Conservation (phyloP, 2,329 filamentous ascomycete species). For the Aspergillus sp. region DNA sequence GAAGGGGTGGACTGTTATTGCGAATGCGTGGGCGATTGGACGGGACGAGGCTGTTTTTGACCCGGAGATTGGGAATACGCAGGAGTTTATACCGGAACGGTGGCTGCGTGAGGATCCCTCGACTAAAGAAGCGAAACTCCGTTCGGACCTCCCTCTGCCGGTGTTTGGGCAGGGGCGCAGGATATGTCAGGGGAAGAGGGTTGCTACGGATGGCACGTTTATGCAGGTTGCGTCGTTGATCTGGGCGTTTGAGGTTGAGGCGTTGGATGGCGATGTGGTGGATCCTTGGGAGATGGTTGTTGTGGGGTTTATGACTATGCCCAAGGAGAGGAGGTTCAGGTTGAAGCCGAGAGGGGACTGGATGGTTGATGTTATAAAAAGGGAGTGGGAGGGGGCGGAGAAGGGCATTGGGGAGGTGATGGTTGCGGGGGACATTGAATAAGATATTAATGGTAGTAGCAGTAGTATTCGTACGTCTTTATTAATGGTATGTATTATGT, state of each 20-base stretch:
- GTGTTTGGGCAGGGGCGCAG: slow-evolving; percentile 24
- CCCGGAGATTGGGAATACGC: slow-evolving; percentile 11
- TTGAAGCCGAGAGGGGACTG: slow-evolving; percentile 21
- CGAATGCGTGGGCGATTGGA: slow-evolving; percentile 48
- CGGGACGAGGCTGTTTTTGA: slow-evolving; percentile 41
- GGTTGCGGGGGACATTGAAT: background rate
- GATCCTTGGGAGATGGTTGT: slow-evolving; percentile 25
- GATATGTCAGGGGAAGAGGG: slow-evolving; percentile 23
- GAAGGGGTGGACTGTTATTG: slow-evolving; percentile 47
- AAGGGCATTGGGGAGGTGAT: slow-evolving; percentile 19
- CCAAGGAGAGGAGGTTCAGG: slow-evolving; percentile 16
- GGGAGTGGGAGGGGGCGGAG: slow-evolving; percentile 19
- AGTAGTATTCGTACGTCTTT: too few species aligned
- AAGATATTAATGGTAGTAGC: background rate
- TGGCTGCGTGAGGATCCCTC: slow-evolving; percentile 12
- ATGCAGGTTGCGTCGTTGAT: slow-evolving; percentile 23
- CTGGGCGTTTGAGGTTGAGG: slow-evolving; percentile 25
- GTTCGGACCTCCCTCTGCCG: slow-evolving; percentile 20
- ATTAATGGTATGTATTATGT: too few species aligned
- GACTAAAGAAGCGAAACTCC: background rate
- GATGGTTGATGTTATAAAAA: slow-evolving; percentile 12
- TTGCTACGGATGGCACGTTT: slow-evolving; percentile 23
- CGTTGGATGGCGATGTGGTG: slow-evolving; percentile 11
- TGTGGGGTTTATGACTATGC: slow-evolving; percentile 26
- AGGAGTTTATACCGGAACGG: slow-evolving; percentile 21